Percentiles rank a stretch among this genome's conserved stretches.
These are phyloP conservation scores for Ambrosia hybrid DNA, from an alignment of 140 eudicot species.

Conservation along the genomic window DNA sequence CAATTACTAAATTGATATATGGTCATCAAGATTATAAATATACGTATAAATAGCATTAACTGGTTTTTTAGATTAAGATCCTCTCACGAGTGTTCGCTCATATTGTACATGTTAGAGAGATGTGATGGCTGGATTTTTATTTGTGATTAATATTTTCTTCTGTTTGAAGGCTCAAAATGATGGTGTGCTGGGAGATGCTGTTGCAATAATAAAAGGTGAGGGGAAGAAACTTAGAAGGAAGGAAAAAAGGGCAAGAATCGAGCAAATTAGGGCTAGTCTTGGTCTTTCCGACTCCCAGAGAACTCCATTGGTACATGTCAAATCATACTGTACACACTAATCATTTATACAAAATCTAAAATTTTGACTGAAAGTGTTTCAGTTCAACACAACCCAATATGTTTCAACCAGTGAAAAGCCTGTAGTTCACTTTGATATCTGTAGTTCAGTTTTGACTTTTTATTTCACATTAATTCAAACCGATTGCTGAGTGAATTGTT, in stretches of 20 bases:
- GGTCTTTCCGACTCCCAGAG: conserved; percentile 97
- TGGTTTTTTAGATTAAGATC: too few species aligned
- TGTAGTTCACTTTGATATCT: neutral
- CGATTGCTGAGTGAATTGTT: conserved; percentile 20
- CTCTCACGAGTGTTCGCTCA: too few species aligned
- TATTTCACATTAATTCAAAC: neutral
- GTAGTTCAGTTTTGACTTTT: neutral
- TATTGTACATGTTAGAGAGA: too few species aligned
- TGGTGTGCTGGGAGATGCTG: conserved; percentile 80
- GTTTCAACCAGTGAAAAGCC: neutral
- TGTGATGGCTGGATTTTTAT: too few species aligned
- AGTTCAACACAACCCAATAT: neutral
- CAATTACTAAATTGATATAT: neutral
- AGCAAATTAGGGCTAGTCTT: conserved; percentile 96
- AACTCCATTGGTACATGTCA: conserved; percentile 71
- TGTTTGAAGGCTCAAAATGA: conserved; percentile 48
- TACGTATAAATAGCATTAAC: too few species aligned
- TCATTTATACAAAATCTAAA: neutral
- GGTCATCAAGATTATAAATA: neutral
- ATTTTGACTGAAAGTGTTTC: neutral
- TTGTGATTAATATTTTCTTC: neutral
- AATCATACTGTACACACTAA: neutral
- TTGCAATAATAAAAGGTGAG: conserved; percentile 83
- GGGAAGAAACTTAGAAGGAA: conserved; percentile 87
- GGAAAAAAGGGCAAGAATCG: conserved; percentile 90